Percentiles rank a stretch among this genome's conserved stretches.
These are phyloP conservation scores for Botryococcus braunii DNA, from an alignment of 163 green algal species.

Conservation along the genomic window DNA sequence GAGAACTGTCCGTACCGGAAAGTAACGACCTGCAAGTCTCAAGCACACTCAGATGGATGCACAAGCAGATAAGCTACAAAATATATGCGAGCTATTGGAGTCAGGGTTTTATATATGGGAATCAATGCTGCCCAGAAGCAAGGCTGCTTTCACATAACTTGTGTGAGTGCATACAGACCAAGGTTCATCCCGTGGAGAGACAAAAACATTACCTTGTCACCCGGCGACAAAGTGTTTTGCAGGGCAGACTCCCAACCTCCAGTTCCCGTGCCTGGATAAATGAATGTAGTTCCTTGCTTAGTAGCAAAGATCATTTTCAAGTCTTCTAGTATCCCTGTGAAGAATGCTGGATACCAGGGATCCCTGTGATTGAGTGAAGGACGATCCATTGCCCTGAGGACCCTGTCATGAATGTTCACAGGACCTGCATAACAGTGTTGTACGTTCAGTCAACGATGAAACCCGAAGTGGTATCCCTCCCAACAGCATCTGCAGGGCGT, in stretches of 20 bases:
- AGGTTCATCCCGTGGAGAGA: background rate
- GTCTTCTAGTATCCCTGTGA: constrained; percentile 75
- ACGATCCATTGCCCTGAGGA: constrained; percentile 80
- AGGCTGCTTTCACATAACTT: too few relatives aligned
- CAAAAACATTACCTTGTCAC: constrained; percentile 65
- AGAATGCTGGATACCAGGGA: constrained; percentile 85
- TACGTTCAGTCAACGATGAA: background rate
- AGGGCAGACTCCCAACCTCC: constrained; percentile 88
- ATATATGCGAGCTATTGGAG: too few relatives aligned
- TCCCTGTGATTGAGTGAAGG: constrained; percentile 89
- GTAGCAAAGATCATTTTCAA: constrained; percentile 68
- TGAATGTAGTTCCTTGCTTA: constrained; percentile 75
- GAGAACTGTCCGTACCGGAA: constrained; percentile 91
- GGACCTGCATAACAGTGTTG: constrained; percentile 50
- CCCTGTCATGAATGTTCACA: constrained; percentile 92
- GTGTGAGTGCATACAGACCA: background rate
- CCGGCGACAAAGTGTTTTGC: constrained; percentile 94
- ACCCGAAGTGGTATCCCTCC: background rate
- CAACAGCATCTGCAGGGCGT: background rate
- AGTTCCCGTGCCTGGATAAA: constrained; percentile 66
- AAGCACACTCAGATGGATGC: too few relatives aligned
- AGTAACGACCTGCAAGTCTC: constrained; percentile 57
- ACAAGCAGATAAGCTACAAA: too few relatives aligned
- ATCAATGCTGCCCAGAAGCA: too few relatives aligned
- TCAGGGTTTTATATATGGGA: too few relatives aligned